A percentile compares a stretch with the other conserved stretches of the same genome.
phyloP scores from a whole-genome alignment of 2,329 filamentous ascomycete species.

The Paraphaeosphaeria sporulosa region DNA sequence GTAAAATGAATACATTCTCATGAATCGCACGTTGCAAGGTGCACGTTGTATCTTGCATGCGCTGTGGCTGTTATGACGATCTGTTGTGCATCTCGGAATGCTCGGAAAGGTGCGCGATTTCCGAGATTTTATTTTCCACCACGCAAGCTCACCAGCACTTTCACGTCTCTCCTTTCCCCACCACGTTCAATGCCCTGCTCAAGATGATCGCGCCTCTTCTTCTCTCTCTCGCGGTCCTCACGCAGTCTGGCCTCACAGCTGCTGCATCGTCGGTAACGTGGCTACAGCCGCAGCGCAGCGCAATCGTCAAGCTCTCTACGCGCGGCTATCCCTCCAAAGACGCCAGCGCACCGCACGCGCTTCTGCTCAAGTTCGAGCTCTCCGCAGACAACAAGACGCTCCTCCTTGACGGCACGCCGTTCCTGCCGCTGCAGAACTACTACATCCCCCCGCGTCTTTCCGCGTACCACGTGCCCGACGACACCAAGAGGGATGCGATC shows the following conservation, averaged over 20 bases:
- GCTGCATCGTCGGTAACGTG: conserved; percentile 22
- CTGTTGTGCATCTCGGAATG: conserved; percentile 1
- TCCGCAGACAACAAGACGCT: conserved; percentile 27
- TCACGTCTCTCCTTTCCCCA: neutral
- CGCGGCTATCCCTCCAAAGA: conserved; percentile 23
- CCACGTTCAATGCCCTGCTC: neutral
- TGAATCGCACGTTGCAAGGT: no score
- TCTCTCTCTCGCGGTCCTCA: conserved; percentile 16
- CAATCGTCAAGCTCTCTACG: conserved; percentile 27
- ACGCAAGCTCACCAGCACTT: neutral
- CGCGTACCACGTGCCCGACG: conserved; percentile 29
- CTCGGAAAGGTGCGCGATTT: conserved; percentile 3
- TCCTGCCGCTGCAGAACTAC: conserved; percentile 24
- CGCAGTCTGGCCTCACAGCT: neutral
- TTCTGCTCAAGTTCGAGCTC: conserved; percentile 28
- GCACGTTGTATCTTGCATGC: no score
- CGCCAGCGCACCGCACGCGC: conserved; percentile 10
- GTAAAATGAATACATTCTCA: no score
- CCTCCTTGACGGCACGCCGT: conserved; percentile 21
- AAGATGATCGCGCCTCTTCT: conserved; percentile 19
- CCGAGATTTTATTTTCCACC: conserved; percentile 8
- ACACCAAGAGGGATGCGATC: conserved; percentile 13
- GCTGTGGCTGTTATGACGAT: neutral
- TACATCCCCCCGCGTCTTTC: conserved; percentile 23
- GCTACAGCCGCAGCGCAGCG: conserved; percentile 20